Evolutionary conservation across 495 filamentous ascomycete species (phyloP), one percentile per base, ranked within the genome.

Genomic region (Aspergillus bridgeri): DNA sequence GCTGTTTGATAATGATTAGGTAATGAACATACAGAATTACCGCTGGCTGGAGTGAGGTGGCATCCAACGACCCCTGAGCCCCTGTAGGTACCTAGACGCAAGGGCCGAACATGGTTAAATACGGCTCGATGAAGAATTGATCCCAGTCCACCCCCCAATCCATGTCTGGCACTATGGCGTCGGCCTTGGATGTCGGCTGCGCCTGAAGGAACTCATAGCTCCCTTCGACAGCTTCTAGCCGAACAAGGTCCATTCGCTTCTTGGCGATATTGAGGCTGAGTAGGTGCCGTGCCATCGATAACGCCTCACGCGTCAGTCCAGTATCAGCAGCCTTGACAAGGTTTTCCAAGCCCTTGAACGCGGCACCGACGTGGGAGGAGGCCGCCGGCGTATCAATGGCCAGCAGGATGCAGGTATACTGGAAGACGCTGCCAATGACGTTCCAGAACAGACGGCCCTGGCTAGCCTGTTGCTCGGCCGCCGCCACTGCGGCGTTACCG

Each of bases 361-460:
- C 69, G 29, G 56, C 23, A 6, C 6, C 22, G 21, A 70, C 63
- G 46, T 72, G 65, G 2, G 38, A 55, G n/a, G 55, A 67, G 19
- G 67, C 48, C 0, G 53, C 44, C 42, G 67, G 64, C 13, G 64
- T 63, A 53, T 72, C 69, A 0, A 72, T 68, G 29, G 69, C 69
- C 46, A 72, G 59, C 25, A 72, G 24, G 24, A 70, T 44, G 22
- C 64, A 70, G 18, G 58, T 24, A 58, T 70, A 72, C 43, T 72
- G 67, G 56, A 70, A 70, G 43, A 70, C 65, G 38, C 69, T 70
- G 27, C 69, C 67, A 1, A 72, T 72, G 42, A 66, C 65, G 33
- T 72, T 72, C 67, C 69, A 72, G 7, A 69, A 64, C 19, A 70
- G 43, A 61, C 27, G 67, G 22, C 69, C 67, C 48, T 70, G 60